phyloP scores from a whole-genome alignment of 352 stramenopile species.

The Globisporangium solare region DNA sequence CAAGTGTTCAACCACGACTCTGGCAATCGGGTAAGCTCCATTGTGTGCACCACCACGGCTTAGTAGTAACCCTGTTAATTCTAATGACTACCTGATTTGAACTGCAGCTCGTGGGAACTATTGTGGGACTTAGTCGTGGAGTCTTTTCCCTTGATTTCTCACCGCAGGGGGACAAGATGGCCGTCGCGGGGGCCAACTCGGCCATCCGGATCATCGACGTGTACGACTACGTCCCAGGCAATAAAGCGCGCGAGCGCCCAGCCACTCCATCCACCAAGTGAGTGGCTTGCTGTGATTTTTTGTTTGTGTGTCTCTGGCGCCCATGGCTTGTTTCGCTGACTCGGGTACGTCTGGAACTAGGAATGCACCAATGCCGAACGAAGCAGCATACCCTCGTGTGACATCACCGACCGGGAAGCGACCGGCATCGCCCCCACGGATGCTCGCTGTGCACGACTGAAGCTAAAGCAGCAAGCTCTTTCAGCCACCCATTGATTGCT shows the following conservation, averaged over 20 bases:
- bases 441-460: slow-evolving; percentile 38
- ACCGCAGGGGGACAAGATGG: slow-evolving; percentile 70
- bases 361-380: slow-evolving; percentile 47
- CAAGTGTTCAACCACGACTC: slow-evolving; percentile 86
- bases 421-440: slow-evolving; percentile 45
- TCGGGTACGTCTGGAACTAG: slow-evolving; percentile 11
- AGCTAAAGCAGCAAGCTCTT: background rate
- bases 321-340: no score
- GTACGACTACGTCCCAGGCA: slow-evolving; percentile 65
- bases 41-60: no score
- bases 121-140: slow-evolving; percentile 72
- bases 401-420: slow-evolving; percentile 34
- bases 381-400: slow-evolving; percentile 24
- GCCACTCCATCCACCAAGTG: slow-evolving; percentile 71
- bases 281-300: background rate
- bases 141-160: slow-evolving; percentile 87
- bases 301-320: background rate
- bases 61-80: no score
- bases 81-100: background rate
- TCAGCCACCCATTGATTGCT: no score
- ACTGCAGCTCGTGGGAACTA: slow-evolving; percentile 66
- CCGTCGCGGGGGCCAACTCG: slow-evolving; percentile 77
- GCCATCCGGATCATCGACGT: slow-evolving; percentile 90
- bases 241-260: slow-evolving; percentile 64
- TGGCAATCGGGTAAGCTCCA: slow-evolving; percentile 38